phyloP scores from a whole-genome alignment of 306 rosid genomes.

The Canavalia gladiata region DNA sequence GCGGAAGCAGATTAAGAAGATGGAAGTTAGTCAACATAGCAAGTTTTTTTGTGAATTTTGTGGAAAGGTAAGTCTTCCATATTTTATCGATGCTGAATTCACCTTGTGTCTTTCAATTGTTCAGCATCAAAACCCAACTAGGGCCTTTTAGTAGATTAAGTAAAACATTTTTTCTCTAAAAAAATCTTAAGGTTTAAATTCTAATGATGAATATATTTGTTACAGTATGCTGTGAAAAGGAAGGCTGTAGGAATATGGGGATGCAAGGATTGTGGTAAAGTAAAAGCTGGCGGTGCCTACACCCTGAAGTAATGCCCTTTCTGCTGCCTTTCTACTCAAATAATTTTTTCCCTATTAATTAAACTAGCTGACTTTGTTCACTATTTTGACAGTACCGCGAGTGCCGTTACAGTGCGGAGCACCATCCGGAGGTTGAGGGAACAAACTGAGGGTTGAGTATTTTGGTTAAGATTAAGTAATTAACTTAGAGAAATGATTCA shows the following conservation, averaged over 20 bases:
- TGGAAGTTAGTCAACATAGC: constrained; percentile 92
- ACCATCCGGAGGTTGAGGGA: constrained; percentile 86
- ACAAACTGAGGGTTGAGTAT: constrained; percentile 77
- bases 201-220: constrained; percentile 22
- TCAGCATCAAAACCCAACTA: not conserved
- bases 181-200: not conserved
- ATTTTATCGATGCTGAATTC: not conserved
- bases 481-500: not conserved
- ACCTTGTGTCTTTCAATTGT: not conserved
- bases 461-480: constrained; percentile 31
- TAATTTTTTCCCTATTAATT: not conserved
- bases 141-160: not conserved
- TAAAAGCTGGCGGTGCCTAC: constrained; percentile 88
- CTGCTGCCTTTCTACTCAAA: not conserved
- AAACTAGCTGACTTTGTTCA: not conserved
- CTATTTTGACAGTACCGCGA: constrained; percentile 68
- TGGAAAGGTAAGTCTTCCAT: constrained; percentile 68
- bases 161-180: not conserved
- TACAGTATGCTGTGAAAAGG: constrained; percentile 87
- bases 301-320: constrained; percentile 68
- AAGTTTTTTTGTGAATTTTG: constrained; percentile 83
- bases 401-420: constrained; percentile 86
- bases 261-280: constrained; percentile 93
- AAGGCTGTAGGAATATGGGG: constrained; percentile 94
- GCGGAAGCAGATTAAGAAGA: constrained; percentile 90